phyloP scores from a whole-genome alignment of 768 basidiomycete species.

The Crucibulum laeve region DNA sequence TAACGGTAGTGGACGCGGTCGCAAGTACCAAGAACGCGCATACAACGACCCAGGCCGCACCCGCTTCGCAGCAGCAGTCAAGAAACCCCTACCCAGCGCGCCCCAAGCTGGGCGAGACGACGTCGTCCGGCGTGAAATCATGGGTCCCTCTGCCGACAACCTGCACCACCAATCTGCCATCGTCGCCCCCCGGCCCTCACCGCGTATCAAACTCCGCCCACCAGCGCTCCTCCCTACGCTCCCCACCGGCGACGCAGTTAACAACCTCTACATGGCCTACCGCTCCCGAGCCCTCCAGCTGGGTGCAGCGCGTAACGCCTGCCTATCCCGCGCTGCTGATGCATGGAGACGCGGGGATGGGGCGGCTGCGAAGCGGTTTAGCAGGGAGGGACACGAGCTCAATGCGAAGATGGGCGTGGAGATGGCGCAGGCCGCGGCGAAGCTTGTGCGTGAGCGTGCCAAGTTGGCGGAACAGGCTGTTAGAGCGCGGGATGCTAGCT shows the following conservation, averaged over 20 bases:
- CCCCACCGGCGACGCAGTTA: conserved; percentile 78
- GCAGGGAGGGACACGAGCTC: conserved; percentile 88
- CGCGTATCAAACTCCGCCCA: conserved; percentile 78
- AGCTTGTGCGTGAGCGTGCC: conserved; percentile 80
- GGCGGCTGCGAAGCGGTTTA: conserved; percentile 92
- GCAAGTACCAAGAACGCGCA: conserved; percentile 32
- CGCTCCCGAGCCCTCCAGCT: conserved; percentile 86
- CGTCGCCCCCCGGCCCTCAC: conserved; percentile 77
- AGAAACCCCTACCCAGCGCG: conserved; percentile 49
- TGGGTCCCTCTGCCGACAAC: conserved; percentile 58
- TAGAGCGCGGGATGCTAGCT: conserved; percentile 58
- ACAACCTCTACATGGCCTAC: conserved; percentile 83
- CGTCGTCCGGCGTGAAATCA: conserved; percentile 49
- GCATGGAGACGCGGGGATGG: conserved; percentile 96
- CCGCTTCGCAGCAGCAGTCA: conserved; percentile 87
- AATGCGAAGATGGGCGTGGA: conserved; percentile 89
- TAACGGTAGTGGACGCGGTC: conserved; percentile 36
- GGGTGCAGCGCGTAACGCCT: conserved; percentile 91
- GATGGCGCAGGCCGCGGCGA: conserved; percentile 80
- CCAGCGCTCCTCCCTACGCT: conserved; percentile 86
- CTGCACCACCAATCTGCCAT: conserved; percentile 64
- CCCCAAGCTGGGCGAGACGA: too few species aligned
- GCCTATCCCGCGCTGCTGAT: conserved; percentile 90
- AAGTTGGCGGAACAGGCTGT: conserved; percentile 75
- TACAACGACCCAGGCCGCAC: conserved; percentile 84